Evolutionary conservation across 305 asterid species (phyloP).

Genomic region (Fraxinus latifolia): DNA sequence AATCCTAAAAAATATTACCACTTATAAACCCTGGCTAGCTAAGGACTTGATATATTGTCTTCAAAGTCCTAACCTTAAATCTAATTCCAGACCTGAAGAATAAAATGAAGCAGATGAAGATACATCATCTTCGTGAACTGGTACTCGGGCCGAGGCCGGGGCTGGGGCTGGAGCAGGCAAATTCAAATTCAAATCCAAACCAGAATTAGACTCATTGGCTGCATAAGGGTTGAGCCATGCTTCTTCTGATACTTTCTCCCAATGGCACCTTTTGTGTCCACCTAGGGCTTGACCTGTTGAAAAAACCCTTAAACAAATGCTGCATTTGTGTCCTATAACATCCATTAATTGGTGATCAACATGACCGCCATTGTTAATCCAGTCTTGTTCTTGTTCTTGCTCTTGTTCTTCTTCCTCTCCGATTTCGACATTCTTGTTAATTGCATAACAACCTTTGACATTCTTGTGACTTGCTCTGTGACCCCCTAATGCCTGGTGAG

Average conservation of each 20-base stretch:
- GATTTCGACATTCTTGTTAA: constrained; percentile 30
- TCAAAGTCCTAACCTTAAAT: background rate
- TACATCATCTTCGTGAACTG: background rate
- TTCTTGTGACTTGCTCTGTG: constrained; percentile 78
- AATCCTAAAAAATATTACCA: background rate
- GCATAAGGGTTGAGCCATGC: background rate
- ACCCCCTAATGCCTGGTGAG: constrained; percentile 73
- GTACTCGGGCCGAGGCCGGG: background rate
- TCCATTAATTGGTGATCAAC: background rate
- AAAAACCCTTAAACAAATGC: constrained; percentile 59
- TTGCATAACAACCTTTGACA: constrained; percentile 71
- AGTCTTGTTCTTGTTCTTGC: background rate
- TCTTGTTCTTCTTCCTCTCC: background rate
- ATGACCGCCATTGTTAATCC: background rate
- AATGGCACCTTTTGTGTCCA: constrained; percentile 80
- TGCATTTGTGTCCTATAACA: constrained; percentile 41
- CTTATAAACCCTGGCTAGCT: background rate
- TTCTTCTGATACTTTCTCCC: constrained; percentile 49
- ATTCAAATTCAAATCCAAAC: background rate
- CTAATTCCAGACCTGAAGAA: background rate
- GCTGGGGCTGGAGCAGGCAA: background rate
- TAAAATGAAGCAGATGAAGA: background rate
- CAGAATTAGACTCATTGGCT: background rate
- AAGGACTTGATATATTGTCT: background rate
- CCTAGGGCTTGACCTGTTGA: constrained; percentile 74